Evolutionary conservation across 805 yeast genomes (phyloP), one percentile per base, ranked within the genome.

Genomic region (Wickerhamiella azymoides): DNA sequence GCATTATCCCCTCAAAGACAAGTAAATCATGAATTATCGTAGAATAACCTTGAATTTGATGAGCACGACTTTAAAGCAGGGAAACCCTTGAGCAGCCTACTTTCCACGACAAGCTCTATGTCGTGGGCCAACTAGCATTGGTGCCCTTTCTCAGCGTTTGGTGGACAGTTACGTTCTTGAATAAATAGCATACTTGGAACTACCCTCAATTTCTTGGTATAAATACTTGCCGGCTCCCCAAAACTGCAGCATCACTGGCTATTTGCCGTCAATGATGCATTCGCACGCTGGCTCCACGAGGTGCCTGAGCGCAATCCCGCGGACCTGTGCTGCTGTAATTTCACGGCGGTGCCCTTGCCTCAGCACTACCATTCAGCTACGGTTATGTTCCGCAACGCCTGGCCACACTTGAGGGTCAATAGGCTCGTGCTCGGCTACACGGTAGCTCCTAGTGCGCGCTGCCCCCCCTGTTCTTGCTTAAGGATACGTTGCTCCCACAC

Each of bases 181-280:
- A 4, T 21, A 7, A 4, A 5, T 7, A 21, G 7, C 24, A 21
- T 7, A 21, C 24, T 21, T 21, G 24, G 24, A 21, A 21, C 7
- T 21, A 21, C 7, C 24, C 24, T 7, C 24, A 21, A 7, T 21
- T 4, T 4, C 4, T 21, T 7, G 4, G 4, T 21, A 21, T 7
- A 21, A 21, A 21, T 21, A 21, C 24, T 21, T 21, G 24, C 7
- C 24, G 24, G 24, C 24, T 21, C 24, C 24, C 7, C 24, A 21
- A 7, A 21, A 21, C 7, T 21, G 24, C 7, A 21, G 24, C 24
- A 21, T 21, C 24, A 21, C 24, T 21, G 24, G 24, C 24, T 21
- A 21, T 58, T 55, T 17, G 66, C 59, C 6, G 59, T 59, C n/a
- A 60, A 63, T 40, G 60, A 62, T 4, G 48, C 48, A 2, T 18